These are phyloP conservation scores for Solanum megistacrolobum DNA, from an alignment of 257 asterid species.

Conservation along the genomic window DNA sequence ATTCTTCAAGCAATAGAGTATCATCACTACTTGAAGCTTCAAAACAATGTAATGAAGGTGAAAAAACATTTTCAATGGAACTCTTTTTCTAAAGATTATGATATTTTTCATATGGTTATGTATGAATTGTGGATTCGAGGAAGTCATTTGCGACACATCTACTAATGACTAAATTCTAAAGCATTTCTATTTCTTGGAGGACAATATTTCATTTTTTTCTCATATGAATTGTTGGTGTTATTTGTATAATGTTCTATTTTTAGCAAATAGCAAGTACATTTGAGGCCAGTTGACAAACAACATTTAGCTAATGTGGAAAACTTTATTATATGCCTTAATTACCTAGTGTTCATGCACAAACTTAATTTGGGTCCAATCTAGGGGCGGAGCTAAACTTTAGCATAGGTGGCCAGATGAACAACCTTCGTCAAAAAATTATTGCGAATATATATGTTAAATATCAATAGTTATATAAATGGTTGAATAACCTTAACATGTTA, in stretches of 20 bases:
- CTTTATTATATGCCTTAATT: background rate
- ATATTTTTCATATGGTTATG: slow-evolving; percentile 79
- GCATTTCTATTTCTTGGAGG: background rate
- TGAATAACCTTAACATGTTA: background rate
- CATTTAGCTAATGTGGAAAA: background rate
- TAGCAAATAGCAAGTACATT: background rate
- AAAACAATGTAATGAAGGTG: slow-evolving; percentile 54
- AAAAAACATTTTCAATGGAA: slow-evolving; percentile 73
- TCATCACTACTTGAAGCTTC: slow-evolving; percentile 37
- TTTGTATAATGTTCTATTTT: background rate
- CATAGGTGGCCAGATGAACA: too few relatives aligned
- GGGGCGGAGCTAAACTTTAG: too few relatives aligned
- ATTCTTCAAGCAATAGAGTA: slow-evolving; percentile 22
- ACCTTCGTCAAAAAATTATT: too few relatives aligned
- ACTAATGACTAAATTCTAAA: background rate
- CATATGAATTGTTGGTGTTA: background rate
- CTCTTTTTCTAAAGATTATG: slow-evolving; percentile 34
- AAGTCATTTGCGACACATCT: slow-evolving; percentile 25
- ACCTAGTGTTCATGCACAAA: background rate
- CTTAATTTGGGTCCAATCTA: background rate
- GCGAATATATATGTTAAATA: too few relatives aligned
- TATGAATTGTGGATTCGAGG: slow-evolving; percentile 80
- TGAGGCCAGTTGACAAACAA: background rate
- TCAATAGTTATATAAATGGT: too few relatives aligned
- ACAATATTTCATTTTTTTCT: background rate